Evolutionary conservation across 148 eudicot genomes (phyloP), one percentile per base, ranked within the genome.

Genomic region (Arctostaphylos glauca): DNA sequence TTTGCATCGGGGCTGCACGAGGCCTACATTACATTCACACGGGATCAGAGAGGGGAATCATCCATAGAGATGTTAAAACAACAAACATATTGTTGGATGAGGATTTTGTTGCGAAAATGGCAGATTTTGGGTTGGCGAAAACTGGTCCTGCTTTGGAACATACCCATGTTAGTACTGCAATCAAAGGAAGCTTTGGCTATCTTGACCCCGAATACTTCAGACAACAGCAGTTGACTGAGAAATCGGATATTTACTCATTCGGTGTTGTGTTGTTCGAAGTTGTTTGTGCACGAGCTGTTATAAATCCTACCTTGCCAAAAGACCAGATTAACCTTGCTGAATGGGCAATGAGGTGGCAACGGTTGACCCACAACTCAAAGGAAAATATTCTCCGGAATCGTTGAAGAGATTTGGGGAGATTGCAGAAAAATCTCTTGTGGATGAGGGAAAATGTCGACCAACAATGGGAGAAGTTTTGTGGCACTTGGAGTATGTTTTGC

Each of bases 381-480:
- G 79, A 55, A 82, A 82, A 23, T 82, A 74, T 47, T 56, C 53
- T 55, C 71, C 79, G 3, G 84, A 82, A 41, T 82, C 84, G 46
- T 47, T 82, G 2, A 18, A 72, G 55, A 74, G 43, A 60, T 59
- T 70, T 58, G 84, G 56, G 56, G 78, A 82, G 54, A 59, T 82
- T 31, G 79, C 84, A 3, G 84, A 82, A 59, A 82, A 82, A 48
- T 82, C 79, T 60, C 84, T 82, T 59, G 84, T 55, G n/a, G 84
- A 82, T 82, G 84, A 82, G 47, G 84, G 84, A 14, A 82, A 82
- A 71, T 14, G 55, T 25, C 52, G 84, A 76, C 79, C 84, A 46
- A 82, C 84, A 21, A 74, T 82, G 84, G 84, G 84, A n/a, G 84
- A 82, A 82, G 71, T 82, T 58, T 47, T 82, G 70, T 82, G 84